Evolutionary conservation across 371 early-diverging fungal genomes (phyloP).

Genomic region (Mortierella sp.): DNA sequence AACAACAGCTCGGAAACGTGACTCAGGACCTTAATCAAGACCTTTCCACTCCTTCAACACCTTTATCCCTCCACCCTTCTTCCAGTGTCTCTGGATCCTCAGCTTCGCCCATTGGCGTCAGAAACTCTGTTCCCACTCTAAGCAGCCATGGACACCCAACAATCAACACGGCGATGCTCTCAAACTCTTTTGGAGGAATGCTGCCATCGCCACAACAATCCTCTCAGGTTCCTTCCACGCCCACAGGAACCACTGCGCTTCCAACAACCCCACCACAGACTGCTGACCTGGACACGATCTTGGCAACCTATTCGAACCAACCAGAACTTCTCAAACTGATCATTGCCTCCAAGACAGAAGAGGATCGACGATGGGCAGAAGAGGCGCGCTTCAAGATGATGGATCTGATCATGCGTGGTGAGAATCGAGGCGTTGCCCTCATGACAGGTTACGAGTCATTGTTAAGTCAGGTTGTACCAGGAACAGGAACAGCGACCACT

Average conservation of each 20-base stretch:
- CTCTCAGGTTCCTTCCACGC: conserved; percentile 24
- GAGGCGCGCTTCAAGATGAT: conserved; percentile 70
- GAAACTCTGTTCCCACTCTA: conserved; percentile 37
- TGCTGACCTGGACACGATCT: conserved; percentile 68
- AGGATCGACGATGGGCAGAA: conserved; percentile 74
- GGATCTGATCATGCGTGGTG: conserved; percentile 62
- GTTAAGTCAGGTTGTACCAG: conserved; percentile 22
- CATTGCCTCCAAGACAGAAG: conserved; percentile 72
- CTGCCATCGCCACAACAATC: conserved; percentile 39
- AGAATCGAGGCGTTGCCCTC: conserved; percentile 21
- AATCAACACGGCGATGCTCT: conserved; percentile 46
- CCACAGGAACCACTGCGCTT: conserved; percentile 18
- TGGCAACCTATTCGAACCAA: conserved; percentile 67
- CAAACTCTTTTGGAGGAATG: conserved; percentile 32
- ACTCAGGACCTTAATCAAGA: conserved; percentile 33
- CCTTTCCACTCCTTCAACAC: conserved; percentile 25
- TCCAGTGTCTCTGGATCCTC: conserved; percentile 22
- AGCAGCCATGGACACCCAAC: conserved; percentile 20
- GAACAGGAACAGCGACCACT: not conserved
- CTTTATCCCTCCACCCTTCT: conserved; percentile 22
- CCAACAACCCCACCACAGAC: conserved; percentile 39
- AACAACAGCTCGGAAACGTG: conserved; percentile 17
- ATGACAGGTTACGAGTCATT: conserved; percentile 41
- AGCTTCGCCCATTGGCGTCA: conserved; percentile 29
- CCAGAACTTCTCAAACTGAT: conserved; percentile 76